These are phyloP conservation scores for Podospora bellae-mahoneyi DNA, from an alignment of 495 filamentous ascomycete genomes.

Conservation along the genomic window DNA sequence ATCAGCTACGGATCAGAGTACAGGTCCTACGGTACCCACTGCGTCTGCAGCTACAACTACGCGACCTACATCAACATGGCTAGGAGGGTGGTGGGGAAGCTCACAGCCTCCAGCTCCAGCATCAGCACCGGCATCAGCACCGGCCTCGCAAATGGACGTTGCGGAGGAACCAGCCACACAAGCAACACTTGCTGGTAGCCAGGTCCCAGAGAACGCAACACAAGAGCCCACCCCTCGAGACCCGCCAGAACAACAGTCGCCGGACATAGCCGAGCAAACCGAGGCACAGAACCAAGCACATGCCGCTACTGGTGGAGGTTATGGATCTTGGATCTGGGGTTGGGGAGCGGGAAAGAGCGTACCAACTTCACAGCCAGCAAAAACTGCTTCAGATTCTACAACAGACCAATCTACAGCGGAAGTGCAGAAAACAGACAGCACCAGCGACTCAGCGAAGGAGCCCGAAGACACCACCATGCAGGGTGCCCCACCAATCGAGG, in stretches of 20 bases:
- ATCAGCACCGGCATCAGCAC: slow-evolving; percentile 25
- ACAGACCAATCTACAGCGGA: slow-evolving; percentile 13
- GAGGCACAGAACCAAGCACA: slow-evolving; percentile 13
- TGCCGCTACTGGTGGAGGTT: slow-evolving; percentile 26
- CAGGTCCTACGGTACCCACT: slow-evolving; percentile 13
- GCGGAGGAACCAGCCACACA: slow-evolving; percentile 9
- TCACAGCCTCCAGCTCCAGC: slow-evolving; percentile 27
- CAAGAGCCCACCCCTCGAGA: slow-evolving; percentile 16
- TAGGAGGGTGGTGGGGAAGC: slow-evolving; percentile 43
- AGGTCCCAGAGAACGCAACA: slow-evolving; percentile 10
- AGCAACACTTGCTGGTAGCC: slow-evolving; percentile 13
- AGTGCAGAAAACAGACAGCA: slow-evolving; percentile 19
- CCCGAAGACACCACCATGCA: slow-evolving; percentile 38
- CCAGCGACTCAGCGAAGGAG: slow-evolving; percentile 28
- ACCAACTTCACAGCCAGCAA: neutral
- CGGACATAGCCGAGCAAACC: slow-evolving; percentile 22
- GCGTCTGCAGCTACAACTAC: slow-evolving; percentile 34
- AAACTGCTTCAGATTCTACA: slow-evolving; percentile 5
- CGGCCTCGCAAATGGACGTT: slow-evolving; percentile 25
- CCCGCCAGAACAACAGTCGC: slow-evolving; percentile 22
- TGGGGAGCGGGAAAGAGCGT: slow-evolving; percentile 35
- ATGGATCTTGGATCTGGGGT: slow-evolving; percentile 49
- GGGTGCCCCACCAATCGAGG: slow-evolving; percentile 33
- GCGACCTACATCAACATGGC: slow-evolving; percentile 49
- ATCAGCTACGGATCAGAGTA: slow-evolving; percentile 7